These are phyloP conservation scores for Plantago major DNA, from an alignment of 257 asterid species.

Conservation along the genomic window DNA sequence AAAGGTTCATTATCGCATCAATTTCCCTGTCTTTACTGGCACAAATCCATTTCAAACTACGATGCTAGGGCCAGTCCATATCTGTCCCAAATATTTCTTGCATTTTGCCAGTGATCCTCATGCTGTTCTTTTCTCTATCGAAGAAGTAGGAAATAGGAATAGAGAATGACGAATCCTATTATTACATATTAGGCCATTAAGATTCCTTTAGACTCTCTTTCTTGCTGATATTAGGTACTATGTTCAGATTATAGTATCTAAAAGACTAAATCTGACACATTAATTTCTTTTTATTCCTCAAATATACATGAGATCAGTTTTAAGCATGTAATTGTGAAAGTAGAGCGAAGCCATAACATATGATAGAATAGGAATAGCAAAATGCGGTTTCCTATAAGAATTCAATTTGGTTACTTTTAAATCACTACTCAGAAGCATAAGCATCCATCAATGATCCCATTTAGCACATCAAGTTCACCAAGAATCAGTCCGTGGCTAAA, in stretches of 20 bases:
- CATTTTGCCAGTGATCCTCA: neutral
- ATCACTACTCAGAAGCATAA: slow-evolving; percentile 3
- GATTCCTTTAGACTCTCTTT: too few species aligned
- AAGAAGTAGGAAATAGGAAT: neutral
- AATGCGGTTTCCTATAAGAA: neutral
- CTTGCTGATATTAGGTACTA: too few species aligned
- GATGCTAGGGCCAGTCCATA: neutral
- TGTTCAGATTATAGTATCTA: too few species aligned
- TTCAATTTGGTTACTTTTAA: neutral
- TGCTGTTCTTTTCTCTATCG: neutral
- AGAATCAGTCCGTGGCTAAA: neutral
- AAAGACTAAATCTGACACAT: too few species aligned
- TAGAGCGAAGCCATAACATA: neutral
- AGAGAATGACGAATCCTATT: neutral
- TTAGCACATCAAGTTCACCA: slow-evolving; percentile 1
- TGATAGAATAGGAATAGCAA: neutral
- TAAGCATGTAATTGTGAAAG: neutral
- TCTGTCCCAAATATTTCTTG: neutral
- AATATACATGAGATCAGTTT: neutral
- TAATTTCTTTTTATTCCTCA: too few species aligned
- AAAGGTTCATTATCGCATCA: neutral
- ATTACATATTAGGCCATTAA: too few species aligned
- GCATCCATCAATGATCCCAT: neutral
- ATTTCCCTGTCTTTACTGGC: neutral
- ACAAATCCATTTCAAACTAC: slow-evolving; percentile 9